phyloP scores from a whole-genome alignment of 306 rosid genomes.

The Malus fusca region DNA sequence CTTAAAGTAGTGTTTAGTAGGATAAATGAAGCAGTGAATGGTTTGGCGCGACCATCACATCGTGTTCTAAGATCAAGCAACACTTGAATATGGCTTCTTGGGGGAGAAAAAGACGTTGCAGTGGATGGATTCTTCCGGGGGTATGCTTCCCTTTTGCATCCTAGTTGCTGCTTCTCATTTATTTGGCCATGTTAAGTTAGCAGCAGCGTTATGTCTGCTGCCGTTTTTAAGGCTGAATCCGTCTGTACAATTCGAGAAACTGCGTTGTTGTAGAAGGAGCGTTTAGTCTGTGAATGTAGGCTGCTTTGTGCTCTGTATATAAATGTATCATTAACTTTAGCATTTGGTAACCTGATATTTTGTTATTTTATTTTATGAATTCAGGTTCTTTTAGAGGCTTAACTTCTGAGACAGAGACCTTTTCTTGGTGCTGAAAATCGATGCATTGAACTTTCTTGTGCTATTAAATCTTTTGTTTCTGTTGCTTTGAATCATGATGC shows the following conservation, averaged over 20 bases:
- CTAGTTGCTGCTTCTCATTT: constrained; percentile 14
- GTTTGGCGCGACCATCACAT: constrained; percentile 51
- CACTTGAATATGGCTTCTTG: constrained; percentile 22
- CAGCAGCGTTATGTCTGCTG: constrained; percentile 26
- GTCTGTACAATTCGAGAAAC: constrained; percentile 43
- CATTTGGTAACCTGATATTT: constrained; percentile 45
- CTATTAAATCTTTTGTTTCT: background rate
- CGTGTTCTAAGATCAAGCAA: constrained; percentile 33
- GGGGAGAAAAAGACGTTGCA: constrained; percentile 12
- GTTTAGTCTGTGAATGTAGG: constrained; percentile 25
- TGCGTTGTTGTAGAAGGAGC: constrained; percentile 31
- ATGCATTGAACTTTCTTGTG: background rate
- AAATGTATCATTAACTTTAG: constrained; percentile 51
- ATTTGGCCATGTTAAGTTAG: constrained; percentile 34
- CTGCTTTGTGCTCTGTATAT: constrained; percentile 61
- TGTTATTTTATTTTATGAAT: constrained; percentile 39
- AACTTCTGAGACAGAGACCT: background rate
- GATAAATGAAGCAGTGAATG: constrained; percentile 77
- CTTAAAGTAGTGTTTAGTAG: constrained; percentile 77
- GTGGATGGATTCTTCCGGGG: constrained; percentile 21
- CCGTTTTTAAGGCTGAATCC: constrained; percentile 31
- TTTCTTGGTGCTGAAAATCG: background rate
- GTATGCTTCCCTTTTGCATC: constrained; percentile 31
- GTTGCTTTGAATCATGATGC: background rate
- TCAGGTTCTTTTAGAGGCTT: constrained; percentile 35